Base-by-base conservation (phyloP, 371 early-diverging fungal genomes). In the Actinomortierella ambigua region DNA sequence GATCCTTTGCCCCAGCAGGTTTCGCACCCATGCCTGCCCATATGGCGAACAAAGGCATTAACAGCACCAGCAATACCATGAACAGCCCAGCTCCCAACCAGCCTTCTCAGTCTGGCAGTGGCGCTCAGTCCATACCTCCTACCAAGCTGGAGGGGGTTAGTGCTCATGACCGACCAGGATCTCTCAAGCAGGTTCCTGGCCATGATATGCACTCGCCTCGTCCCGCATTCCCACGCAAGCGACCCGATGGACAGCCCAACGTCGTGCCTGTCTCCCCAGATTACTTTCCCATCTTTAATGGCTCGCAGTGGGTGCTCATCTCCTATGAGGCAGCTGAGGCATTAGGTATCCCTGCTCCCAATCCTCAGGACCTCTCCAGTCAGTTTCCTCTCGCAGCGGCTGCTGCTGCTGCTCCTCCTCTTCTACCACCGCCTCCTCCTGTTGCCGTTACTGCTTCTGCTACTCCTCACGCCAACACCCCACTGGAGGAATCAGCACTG, bases 201-300 rank as follows among this genome's bases (percentile, higher is more conserved):
- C 34, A 34, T 34, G 34, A 34, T 11, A 6, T 34, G 11, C 34
- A 34, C 11, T 34, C 34, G 11, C 34, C 34, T 4, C 34, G 11
- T 11, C 34, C 34, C 11, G 34, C 7, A 34, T 34, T 34, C 7
- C 4, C 34, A 11, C 11, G 7, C 11, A 34, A 34, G 34, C 34
- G 34, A 6, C 34, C 34, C 11, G 34, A 34, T 34, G 34, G 34
- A 11, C 69, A 62, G 20, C 61, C 71, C 1, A 54, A 59, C 14
- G 65, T 70, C 24, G 65, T 70, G 49, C 65, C 65, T 51, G 34
- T 70, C 9, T 65, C 71, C 11, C 58, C 71, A 18, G 71, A 65
- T 4, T 70, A 70, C 53, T 70, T 70, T 47, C 71, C 71, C 20
- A 65, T 70, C 34, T 70, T 55, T 42, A 70, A 70, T 47, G 71